phyloP scores from a whole-genome alignment of 768 basidiomycete species.

The Boletellus ananas region DNA sequence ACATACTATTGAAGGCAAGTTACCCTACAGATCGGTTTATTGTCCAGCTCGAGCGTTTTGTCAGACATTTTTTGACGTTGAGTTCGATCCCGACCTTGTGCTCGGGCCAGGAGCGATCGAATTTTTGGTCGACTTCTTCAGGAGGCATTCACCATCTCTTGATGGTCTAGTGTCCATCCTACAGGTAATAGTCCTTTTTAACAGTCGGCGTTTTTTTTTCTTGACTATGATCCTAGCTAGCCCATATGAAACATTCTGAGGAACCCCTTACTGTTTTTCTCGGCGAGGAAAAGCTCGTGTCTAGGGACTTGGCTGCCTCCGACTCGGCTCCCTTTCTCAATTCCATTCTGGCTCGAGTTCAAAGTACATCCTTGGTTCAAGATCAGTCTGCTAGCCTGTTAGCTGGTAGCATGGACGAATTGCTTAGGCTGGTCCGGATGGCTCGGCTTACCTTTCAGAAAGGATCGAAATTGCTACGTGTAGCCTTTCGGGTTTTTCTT shows the following conservation, averaged over 20 bases:
- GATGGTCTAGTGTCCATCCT: conserved; percentile 56
- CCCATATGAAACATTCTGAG: conserved; percentile 67
- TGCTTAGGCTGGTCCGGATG: conserved; percentile 35
- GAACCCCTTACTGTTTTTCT: conserved; percentile 48
- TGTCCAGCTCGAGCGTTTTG: background rate
- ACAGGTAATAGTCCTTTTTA: conserved; percentile 43
- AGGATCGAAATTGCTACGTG: conserved; percentile 34
- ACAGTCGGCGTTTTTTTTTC: background rate
- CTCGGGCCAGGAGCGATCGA: conserved; percentile 57
- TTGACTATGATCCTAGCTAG: conserved; percentile 39
- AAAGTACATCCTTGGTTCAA: conserved; percentile 14
- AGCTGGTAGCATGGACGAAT: conserved; percentile 22
- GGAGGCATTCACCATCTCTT: conserved; percentile 52
- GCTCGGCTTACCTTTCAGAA: conserved; percentile 37
- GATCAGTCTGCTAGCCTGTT: conserved; percentile 24
- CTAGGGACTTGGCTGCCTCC: conserved; percentile 12
- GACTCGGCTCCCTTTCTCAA: conserved; percentile 35
- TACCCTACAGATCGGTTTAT: background rate
- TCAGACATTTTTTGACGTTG: conserved; percentile 61
- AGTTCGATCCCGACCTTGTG: conserved; percentile 57
- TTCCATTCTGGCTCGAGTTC: conserved; percentile 36
- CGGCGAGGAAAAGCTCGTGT: conserved; percentile 7
- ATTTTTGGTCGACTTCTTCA: conserved; percentile 54
- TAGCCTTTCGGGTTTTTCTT: conserved; percentile 47
- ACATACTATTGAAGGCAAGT: conserved; percentile 51